phyloP scores from a whole-genome alignment of 768 basidiomycete species.

The Boletus tylopilopsis region DNA sequence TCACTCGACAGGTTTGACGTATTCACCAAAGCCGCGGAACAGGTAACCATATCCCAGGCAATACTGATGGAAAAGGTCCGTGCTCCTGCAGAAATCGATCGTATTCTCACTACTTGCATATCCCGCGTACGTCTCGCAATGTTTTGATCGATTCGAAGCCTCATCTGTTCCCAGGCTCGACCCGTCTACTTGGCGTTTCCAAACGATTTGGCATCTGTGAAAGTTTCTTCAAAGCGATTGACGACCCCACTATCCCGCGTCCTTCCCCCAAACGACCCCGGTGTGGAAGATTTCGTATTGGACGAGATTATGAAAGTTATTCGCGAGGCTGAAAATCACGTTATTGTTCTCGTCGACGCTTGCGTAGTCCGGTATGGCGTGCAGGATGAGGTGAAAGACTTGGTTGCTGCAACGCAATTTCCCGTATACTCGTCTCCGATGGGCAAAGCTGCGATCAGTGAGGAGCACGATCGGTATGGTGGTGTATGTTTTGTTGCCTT shows the following conservation, averaged over 20 bases:
- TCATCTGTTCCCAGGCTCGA: slow-evolving; percentile 48
- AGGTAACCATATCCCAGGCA: slow-evolving; percentile 71
- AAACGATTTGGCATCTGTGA: slow-evolving; percentile 70
- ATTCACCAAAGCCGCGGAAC: slow-evolving; percentile 69
- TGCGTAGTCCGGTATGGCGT: slow-evolving; percentile 74
- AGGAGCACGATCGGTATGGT: slow-evolving; percentile 69
- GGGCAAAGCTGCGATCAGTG: slow-evolving; percentile 78
- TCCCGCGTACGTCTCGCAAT: slow-evolving; percentile 38
- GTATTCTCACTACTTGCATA: slow-evolving; percentile 67
- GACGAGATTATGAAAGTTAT: slow-evolving; percentile 67
- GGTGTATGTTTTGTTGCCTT: slow-evolving; percentile 50
- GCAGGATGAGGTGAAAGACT: slow-evolving; percentile 55
- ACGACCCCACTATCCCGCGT: slow-evolving; percentile 51
- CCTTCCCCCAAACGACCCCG: slow-evolving; percentile 50
- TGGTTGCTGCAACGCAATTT: slow-evolving; percentile 62
- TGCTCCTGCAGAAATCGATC: slow-evolving; percentile 74
- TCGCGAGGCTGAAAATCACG: slow-evolving; percentile 54
- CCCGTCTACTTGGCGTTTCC: slow-evolving; percentile 89
- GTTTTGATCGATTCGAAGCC: neutral
- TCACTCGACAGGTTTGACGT: slow-evolving; percentile 59
- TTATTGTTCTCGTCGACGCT: slow-evolving; percentile 77
- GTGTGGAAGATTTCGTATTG: slow-evolving; percentile 65
- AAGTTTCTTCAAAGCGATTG: slow-evolving; percentile 64
- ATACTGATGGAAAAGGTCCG: slow-evolving; percentile 46
- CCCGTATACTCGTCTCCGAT: slow-evolving; percentile 75